Evolutionary conservation across 768 basidiomycete species (phyloP), one percentile per base, ranked within the genome.

Genomic region (Boletus sp.): DNA sequence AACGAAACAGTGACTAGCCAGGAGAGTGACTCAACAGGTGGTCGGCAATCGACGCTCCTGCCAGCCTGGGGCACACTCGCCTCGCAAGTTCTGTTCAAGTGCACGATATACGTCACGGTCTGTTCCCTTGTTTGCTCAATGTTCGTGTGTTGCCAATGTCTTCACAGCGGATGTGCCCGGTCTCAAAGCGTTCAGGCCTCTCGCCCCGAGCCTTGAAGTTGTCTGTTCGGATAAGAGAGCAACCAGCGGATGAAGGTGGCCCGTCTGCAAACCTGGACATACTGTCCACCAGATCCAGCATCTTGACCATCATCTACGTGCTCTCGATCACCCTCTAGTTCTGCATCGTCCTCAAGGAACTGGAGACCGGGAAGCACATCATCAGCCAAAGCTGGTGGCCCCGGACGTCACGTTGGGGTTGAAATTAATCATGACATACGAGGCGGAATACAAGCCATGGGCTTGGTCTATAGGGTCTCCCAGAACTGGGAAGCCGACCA

Each of bases 121-220:
- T n/a, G n/a, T n/a, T n/a, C n/a, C n/a, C n/a, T n/a, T n/a, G n/a
- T n/a, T n/a, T n/a, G n/a, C n/a, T n/a, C n/a, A n/a, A n/a, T n/a
- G n/a, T n/a, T n/a, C n/a, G n/a, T n/a, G n/a, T n/a, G n/a, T n/a
- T n/a, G n/a, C n/a, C n/a, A n/a, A n/a, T n/a, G n/a, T n/a, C n/a
- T n/a, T n/a, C n/a, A n/a, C n/a, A n/a, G n/a, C n/a, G 29, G 88
- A 95, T 71, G 77, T 94, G n/a, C 92, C 92, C 37, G 85, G 87
- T 17, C 78, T 94, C 50, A 79, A 78, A 24, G 69, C 73, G 2
- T 77, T 89, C 49, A 80, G 80, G 11, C 64, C 68, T 57, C 68
- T 76, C 24, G 76, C 78, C 35, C 77, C 76, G 50, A 68, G 72
- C 50, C 73, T 86, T 51, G 83, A 77, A 61, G 92, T 90, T 1